Conservation (phyloP, 192 early-diverging fungal genomes). For the Podila verticillata region DNA sequence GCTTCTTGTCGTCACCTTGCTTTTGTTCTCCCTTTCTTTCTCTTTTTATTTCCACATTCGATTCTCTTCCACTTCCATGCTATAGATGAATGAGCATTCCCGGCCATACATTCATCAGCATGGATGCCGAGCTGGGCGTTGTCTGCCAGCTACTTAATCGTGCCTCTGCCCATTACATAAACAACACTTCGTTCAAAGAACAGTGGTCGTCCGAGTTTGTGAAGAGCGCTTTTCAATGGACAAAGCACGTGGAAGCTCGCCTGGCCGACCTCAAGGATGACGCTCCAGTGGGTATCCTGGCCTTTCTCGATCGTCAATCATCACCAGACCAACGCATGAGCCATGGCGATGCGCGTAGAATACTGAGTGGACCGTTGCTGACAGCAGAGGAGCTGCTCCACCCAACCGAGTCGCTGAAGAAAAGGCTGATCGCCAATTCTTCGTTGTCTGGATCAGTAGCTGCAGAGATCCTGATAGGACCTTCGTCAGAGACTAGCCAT, state of each 20-base stretch:
- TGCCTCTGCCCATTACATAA: constrained; percentile 12
- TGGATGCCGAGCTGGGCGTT: constrained; percentile 16
- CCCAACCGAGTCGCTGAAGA: constrained; percentile 13
- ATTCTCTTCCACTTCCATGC: not conserved
- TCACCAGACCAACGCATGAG: not conserved
- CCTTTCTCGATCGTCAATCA: constrained; percentile 10
- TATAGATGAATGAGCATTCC: not conserved
- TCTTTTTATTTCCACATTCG: not conserved
- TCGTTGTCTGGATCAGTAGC: constrained; percentile 10
- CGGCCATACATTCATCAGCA: not conserved
- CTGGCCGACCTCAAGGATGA: not conserved
- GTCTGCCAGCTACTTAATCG: constrained; percentile 29
- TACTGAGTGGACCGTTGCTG: not conserved
- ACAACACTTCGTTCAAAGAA: constrained; percentile 14
- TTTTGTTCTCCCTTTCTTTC: not conserved
- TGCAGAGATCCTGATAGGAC: not conserved
- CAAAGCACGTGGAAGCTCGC: constrained; percentile 16
- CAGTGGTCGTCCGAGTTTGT: constrained; percentile 30
- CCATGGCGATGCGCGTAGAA: not conserved
- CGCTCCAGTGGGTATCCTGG: not conserved
- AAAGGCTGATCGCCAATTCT: constrained; percentile 17
- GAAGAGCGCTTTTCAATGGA: constrained; percentile 30
- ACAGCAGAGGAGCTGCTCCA: constrained; percentile 9
- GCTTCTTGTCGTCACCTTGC: not conserved
- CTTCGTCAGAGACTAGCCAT: not conserved